Conservation (phyloP, 345 rosid genomes). For the Noccaea bulbosa region DNA sequence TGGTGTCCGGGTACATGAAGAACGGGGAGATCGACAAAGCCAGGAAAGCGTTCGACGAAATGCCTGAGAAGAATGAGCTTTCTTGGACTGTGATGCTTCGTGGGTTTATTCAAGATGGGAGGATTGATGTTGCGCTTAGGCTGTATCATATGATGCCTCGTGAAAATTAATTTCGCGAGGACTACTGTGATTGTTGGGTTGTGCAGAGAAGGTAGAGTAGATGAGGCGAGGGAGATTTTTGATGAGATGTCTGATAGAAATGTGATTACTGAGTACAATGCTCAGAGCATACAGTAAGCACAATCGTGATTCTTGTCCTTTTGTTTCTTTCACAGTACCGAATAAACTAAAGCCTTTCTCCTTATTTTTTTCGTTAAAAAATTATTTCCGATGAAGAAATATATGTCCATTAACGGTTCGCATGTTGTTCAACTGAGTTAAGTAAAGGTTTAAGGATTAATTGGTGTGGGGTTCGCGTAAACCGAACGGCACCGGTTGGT, state of each 20-base stretch:
- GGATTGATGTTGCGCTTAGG: slow-evolving; percentile 58
- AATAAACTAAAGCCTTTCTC: too few species aligned
- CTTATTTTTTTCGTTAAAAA: too few species aligned
- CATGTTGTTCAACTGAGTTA: background rate
- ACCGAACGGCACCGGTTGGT: slow-evolving; percentile 25
- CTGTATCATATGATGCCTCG: slow-evolving; percentile 65
- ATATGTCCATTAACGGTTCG: background rate
- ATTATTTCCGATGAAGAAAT: too few species aligned
- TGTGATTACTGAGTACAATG: slow-evolving; percentile 70
- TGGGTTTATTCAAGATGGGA: slow-evolving; percentile 61
- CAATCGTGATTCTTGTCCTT: slow-evolving; percentile 21
- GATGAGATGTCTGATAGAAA: slow-evolving; percentile 58
- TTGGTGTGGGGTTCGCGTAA: background rate
- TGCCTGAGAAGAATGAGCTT: slow-evolving; percentile 69
- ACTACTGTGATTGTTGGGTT: slow-evolving; percentile 70
- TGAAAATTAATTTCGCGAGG: slow-evolving; percentile 68
- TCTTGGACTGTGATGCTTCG: slow-evolving; percentile 83
- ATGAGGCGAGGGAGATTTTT: slow-evolving; percentile 67
- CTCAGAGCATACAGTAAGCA: slow-evolving; percentile 64
- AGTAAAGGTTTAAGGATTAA: background rate
- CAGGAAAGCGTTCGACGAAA: slow-evolving; percentile 56
- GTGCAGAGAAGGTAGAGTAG: slow-evolving; percentile 59
- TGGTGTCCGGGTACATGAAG: too few species aligned
- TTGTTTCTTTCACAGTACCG: too few species aligned
- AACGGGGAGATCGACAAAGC: too few species aligned